Conservation (phyloP, 2,329 filamentous ascomycete genomes). For the Alternaria alternata region DNA sequence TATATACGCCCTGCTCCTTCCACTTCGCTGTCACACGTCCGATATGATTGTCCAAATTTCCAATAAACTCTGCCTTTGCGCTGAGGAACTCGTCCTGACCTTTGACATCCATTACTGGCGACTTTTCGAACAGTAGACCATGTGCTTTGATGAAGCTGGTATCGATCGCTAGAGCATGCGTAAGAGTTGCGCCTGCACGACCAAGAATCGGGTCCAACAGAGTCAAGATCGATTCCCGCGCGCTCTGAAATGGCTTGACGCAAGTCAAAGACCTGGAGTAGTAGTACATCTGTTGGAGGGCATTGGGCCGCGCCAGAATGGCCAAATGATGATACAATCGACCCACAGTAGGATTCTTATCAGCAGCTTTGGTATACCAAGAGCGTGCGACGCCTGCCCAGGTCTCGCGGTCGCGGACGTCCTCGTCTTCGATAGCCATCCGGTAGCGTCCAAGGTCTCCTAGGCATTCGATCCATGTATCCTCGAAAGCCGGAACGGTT, state of each 20-base stretch:
- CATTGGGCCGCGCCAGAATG: constrained; percentile 75
- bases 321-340: constrained; percentile 89
- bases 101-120: too few relatives aligned
- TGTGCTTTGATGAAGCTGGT: constrained; percentile 70
- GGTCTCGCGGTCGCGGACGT: constrained; percentile 75
- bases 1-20: constrained; percentile 65
- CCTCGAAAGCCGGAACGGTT: constrained; percentile 80
- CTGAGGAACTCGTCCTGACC: constrained; percentile 42
- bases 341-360: constrained; percentile 77
- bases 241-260: constrained; percentile 70
- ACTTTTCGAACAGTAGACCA: constrained; percentile 67
- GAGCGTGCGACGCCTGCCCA: constrained; percentile 82
- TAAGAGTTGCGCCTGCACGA: constrained; percentile 36
- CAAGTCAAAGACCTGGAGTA: constrained; percentile 77
- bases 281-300: constrained; percentile 74
- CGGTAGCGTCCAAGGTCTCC: constrained; percentile 85
- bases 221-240: constrained; percentile 73
- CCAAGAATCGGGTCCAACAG: constrained; percentile 66
- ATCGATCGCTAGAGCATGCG: constrained; percentile 59
- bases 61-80: constrained; percentile 60
- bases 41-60: constrained; percentile 66
- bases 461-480: constrained; percentile 93
- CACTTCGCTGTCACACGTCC: constrained; percentile 60
- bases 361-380: constrained; percentile 83
- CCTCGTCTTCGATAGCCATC: constrained; percentile 91